Evolutionary conservation across 352 stramenopile genomes (phyloP).

Genomic region (Achlya hypogyna): DNA sequence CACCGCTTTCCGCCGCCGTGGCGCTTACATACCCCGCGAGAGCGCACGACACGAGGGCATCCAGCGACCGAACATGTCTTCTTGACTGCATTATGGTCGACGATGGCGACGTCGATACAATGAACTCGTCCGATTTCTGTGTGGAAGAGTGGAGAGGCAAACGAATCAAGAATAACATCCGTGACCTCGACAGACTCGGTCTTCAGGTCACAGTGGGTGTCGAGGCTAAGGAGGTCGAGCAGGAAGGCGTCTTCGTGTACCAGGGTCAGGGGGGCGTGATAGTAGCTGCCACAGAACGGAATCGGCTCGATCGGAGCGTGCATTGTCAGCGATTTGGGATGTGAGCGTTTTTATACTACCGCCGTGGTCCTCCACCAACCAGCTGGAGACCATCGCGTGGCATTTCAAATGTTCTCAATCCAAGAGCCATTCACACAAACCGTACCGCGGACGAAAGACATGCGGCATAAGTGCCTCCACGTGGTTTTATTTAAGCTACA

Average conservation of each 20-base stretch:
- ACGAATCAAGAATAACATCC: too few species aligned
- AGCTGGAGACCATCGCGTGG: too few species aligned
- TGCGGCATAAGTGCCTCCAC: too few species aligned
- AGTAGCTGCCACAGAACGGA: background rate
- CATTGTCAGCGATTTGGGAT: background rate
- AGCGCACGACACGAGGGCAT: conserved; percentile 66
- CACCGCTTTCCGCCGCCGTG: conserved; percentile 52
- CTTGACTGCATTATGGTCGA: too few species aligned
- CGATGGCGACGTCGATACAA: too few species aligned
- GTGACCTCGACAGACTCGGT: background rate
- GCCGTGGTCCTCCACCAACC: too few species aligned
- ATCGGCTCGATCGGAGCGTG: background rate
- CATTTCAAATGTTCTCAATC: too few species aligned
- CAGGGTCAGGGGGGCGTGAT: background rate
- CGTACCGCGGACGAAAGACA: too few species aligned
- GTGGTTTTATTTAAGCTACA: too few species aligned
- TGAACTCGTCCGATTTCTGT: too few species aligned
- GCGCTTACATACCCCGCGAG: conserved; percentile 73
- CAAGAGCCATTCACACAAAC: too few species aligned
- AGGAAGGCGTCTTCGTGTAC: background rate
- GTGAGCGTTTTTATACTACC: background rate
- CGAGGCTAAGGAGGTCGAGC: background rate
- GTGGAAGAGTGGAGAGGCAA: too few species aligned
- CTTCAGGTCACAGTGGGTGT: background rate
- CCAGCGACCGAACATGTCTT: conserved; percentile 64